Base-by-base conservation (phyloP, 495 filamentous ascomycete species). In the Aspergillus kassunensis region DNA sequence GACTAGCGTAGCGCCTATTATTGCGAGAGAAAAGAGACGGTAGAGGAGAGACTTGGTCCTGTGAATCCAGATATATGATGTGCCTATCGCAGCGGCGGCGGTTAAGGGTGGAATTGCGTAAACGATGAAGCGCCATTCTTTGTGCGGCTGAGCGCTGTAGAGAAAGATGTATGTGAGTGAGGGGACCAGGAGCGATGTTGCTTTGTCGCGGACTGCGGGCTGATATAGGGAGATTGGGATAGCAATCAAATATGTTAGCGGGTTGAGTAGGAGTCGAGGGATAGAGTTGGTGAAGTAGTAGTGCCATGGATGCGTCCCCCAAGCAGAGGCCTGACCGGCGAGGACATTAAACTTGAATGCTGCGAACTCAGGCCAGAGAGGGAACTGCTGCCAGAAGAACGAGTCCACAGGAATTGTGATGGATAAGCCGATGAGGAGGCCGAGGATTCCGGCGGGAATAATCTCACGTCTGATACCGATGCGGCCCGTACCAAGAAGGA, bases 71-170 rank as follows among this genome's bases (percentile, higher is more conserved):
- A 96, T 77, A 65, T 85, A 86, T 16, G 80, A 76, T 1, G 90
- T 87, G 15, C 84, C 84, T 1, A 89, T 73, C 0, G 90, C 84
- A 7, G 91, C 86, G 16, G 82, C 77, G 5, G 88, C 87, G 0
- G 93, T 96, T 5, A 97, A 70, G 0, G 83, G 72, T 0, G 95
- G 95, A 36, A 95, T 76, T 57, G 82, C 74, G 70, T 97, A 97
- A 52, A 97, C 76, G 56, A 99, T 87, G 73, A 99, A 99, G 16
- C 93, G 87, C 73, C 89, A 88, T 70, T 99, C 93, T 66, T 99
- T 99, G 69, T 99, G 93, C 4, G 93, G 91, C 37, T 95, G 85
- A 43, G 78, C 53, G 41, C 88, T 92, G 72, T 96, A 98, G 31
- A 93, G 64, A 0, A 79, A 77, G 6, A 93, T 74, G 59, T 95